These are phyloP conservation scores for Aspergillus sp. DNA, from an alignment of 2,329 filamentous ascomycete species.

Conservation along the genomic window DNA sequence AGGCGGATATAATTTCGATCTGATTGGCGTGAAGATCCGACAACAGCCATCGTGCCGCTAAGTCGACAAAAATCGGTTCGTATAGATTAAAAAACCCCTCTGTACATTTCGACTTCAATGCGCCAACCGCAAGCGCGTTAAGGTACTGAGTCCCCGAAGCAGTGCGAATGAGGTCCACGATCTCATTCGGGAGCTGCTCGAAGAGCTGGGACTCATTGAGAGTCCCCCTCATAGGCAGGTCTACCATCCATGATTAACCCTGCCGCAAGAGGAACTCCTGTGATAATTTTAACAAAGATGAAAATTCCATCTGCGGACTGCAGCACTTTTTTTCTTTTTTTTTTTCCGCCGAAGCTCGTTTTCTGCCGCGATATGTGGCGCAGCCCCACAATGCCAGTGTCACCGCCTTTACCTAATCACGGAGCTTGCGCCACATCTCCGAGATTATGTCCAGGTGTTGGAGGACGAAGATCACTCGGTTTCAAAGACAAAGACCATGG, in stretches of 20 bases:
- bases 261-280: slow-evolving; percentile 29
- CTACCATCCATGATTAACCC: slow-evolving; percentile 33
- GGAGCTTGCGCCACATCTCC: slow-evolving; percentile 25
- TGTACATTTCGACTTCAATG: slow-evolving; percentile 66
- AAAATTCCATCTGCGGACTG: slow-evolving; percentile 10
- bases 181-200: slow-evolving; percentile 62
- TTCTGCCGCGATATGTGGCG: slow-evolving; percentile 26
- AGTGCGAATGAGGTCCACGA: slow-evolving; percentile 62
- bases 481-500: slow-evolving; percentile 10
- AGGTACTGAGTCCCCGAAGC: slow-evolving; percentile 63
- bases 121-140: slow-evolving; percentile 63
- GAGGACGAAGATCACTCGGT: not conserved
- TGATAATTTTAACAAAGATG: slow-evolving; percentile 22
- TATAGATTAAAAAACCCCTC: slow-evolving; percentile 71
- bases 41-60: slow-evolving; percentile 72
- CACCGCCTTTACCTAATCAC: slow-evolving; percentile 22
- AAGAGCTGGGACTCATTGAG: slow-evolving; percentile 49
- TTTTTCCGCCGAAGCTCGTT: slow-evolving; percentile 11
- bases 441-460: slow-evolving; percentile 1
- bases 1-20: slow-evolving; percentile 58
- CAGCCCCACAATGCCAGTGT: slow-evolving; percentile 19
- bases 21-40: slow-evolving; percentile 29
- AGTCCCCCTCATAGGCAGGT: slow-evolving; percentile 46
- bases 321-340: slow-evolving; percentile 29
- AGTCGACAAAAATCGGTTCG: slow-evolving; percentile 70